Base-by-base conservation (phyloP, 257 asterid genomes). In the Nicotiana attenuata region DNA sequence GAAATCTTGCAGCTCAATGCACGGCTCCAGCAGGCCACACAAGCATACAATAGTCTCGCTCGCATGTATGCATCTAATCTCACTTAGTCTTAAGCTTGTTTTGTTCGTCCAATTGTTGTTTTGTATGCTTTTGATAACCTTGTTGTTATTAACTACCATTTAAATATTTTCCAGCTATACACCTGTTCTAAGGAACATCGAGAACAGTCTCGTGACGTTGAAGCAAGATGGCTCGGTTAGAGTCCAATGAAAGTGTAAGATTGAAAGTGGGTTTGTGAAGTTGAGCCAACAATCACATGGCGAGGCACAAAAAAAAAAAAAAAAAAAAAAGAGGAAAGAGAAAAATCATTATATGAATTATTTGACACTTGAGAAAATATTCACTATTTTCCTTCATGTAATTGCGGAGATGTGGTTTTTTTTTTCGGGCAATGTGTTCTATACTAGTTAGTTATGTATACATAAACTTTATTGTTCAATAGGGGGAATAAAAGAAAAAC, bases 1-100 rank as follows among this genome's bases (percentile, higher is more conserved):
- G 97, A 95, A 85, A 91, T 92, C 61, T 84, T 95, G 85, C 91
- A 87, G 89, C 95, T 95, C 87, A 90, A 97, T 57, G 92, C 92
- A 65, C 92, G 87, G 26, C 98, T 93, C 84, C 98, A 93, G 85
- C 98, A 90, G 86, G 93, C 94, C 61, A 89, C 91, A 7, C 98
- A 90, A 84, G 91, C 93, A 9, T 93, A 91, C 87, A 90, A 87
- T 61, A 86, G 89, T 82, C 95, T 95, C 75, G 77, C 93, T 13
- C 97, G 97, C 90, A 90, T 91, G 99, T 95, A 93, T 67, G 97
- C 38, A 24, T 66, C 82, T 81, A 60, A 57, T n/a, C 60, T 45
- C 15, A 2, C 26, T 35, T 33, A 17, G 61, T 81, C 80, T 53
- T 41, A 77, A 73, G 9, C 69, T 47, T 82, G 33, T 20, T 77